Conservation (phyloP, 192 early-diverging fungal species). For the Geranomyces variabilis region DNA sequence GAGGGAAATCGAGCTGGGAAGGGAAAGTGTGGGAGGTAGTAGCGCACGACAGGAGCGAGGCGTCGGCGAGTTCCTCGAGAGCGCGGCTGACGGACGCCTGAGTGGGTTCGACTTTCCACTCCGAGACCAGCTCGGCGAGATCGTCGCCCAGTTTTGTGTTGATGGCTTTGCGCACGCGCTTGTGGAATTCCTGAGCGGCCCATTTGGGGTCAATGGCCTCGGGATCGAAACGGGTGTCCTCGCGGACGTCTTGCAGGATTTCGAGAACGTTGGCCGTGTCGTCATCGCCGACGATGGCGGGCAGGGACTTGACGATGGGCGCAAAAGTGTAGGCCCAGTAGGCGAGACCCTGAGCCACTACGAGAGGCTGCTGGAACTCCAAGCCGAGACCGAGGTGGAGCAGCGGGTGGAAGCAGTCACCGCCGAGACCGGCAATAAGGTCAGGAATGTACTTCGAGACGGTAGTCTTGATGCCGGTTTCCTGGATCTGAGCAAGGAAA, state of each 20-base stretch:
- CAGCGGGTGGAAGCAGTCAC: conserved; percentile 24
- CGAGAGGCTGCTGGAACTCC: conserved; percentile 13
- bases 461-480: conserved; percentile 21
- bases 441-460: conserved; percentile 6
- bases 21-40: conserved; percentile 22
- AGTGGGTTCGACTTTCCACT: conserved; percentile 19
- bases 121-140: conserved; percentile 5
- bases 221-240: conserved; percentile 19
- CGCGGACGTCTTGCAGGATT: conserved; percentile 28
- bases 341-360: conserved; percentile 23
- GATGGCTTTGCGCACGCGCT: conserved; percentile 19
- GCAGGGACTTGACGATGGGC: conserved; percentile 17
- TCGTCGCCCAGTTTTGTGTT: conserved; percentile 8
- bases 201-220: background rate
- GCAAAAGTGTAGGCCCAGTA: conserved; percentile 24
- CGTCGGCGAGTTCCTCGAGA: conserved; percentile 21
- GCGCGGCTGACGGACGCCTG: conserved; percentile 9
- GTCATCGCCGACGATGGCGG: conserved; percentile 9
- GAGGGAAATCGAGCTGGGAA: conserved; percentile 21
- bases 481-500: conserved; percentile 15
- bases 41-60: background rate
- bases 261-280: conserved; percentile 16
- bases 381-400: conserved; percentile 27
- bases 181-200: conserved; percentile 14
- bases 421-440: conserved; percentile 18